A percentile compares a stretch with the other conserved stretches of the same genome.
These are phyloP conservation scores for Trichopus zeylanicus DNA, from an alignment of 116 monocot species.

Conservation along the genomic window DNA sequence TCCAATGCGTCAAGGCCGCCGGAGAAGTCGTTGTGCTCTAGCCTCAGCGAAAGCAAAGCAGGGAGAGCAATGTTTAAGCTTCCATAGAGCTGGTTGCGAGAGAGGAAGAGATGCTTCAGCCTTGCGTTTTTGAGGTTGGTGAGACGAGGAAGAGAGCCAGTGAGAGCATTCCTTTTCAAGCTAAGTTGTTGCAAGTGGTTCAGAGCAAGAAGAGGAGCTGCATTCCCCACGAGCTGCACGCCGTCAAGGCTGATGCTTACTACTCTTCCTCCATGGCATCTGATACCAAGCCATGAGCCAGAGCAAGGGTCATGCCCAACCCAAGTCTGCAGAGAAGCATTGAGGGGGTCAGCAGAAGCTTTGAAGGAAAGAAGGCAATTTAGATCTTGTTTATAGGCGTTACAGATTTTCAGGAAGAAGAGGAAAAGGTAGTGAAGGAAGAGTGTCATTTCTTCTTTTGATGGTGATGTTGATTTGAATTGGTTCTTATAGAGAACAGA, in stretches of 20 bases:
- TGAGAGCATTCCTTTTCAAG: constrained; percentile 28
- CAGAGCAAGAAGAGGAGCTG: constrained; percentile 18
- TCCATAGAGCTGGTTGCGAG: constrained; percentile 27
- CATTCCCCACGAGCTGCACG: constrained; percentile 13
- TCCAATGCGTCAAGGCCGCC: constrained; percentile 19
- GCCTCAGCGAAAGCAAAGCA: constrained; percentile 15
- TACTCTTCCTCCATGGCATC: constrained; percentile 20
- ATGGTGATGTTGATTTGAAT: background rate
- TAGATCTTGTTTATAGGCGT: constrained; percentile 13
- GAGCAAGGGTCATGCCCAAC: constrained; percentile 29
- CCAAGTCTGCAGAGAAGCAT: constrained; percentile 19
- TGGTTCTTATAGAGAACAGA: no score
- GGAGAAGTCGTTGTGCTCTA: constrained; percentile 29
- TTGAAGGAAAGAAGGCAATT: constrained; percentile 30
- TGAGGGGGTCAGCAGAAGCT: constrained; percentile 14
- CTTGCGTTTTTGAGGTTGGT: constrained; percentile 15
- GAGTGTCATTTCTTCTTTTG: background rate
- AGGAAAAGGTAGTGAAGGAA: background rate
- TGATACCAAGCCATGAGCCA: constrained; percentile 30
- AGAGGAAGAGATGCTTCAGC: constrained; percentile 25
- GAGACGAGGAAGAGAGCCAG: constrained; percentile 11
- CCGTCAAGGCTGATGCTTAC: constrained; percentile 18
- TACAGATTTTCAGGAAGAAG: background rate
- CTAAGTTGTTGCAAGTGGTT: constrained; percentile 18
- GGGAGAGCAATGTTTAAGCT: constrained; percentile 23